Conservation (phyloP, 2,329 filamentous ascomycete species). For the Ophiocordyceps sinensis region DNA sequence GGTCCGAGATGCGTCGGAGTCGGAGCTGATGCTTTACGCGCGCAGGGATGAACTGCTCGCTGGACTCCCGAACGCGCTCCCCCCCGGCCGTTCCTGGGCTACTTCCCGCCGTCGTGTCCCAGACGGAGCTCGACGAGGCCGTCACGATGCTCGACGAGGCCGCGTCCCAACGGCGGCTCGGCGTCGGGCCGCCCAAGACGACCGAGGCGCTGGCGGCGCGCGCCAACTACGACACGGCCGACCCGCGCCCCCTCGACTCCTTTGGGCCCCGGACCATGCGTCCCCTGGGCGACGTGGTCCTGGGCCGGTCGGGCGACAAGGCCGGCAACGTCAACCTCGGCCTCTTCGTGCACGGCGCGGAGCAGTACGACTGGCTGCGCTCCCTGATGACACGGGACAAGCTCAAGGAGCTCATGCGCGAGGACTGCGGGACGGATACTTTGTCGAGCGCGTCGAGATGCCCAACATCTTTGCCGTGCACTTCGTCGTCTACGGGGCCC, state of each 20-base stretch:
- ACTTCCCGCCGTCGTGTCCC: slow-evolving; percentile 11
- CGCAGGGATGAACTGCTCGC: slow-evolving; percentile 25
- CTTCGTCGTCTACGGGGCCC: slow-evolving; percentile 32
- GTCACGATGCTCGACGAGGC: no score
- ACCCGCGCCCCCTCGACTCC: slow-evolving; percentile 1
- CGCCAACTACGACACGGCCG: slow-evolving; percentile 9
- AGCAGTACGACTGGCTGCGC: slow-evolving; percentile 31
- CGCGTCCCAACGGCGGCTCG: no score
- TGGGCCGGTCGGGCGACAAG: slow-evolving; percentile 24
- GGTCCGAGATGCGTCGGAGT: no score
- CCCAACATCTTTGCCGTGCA: slow-evolving; percentile 29
- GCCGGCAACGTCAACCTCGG: slow-evolving; percentile 28
- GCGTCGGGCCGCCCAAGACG: slow-evolving; percentile 6
- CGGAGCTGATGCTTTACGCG: no score
- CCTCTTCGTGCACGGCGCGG: slow-evolving; percentile 26
- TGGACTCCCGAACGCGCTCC: slow-evolving; percentile 25
- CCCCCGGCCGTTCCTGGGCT: slow-evolving; percentile 9
- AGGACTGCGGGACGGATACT: slow-evolving; percentile 17
- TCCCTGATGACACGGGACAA: slow-evolving; percentile 23
- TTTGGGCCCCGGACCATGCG: slow-evolving; percentile 9
- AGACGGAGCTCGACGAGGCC: slow-evolving; percentile 16
- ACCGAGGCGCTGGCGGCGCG: slow-evolving; percentile 7
- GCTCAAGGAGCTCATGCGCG: slow-evolving; percentile 20
- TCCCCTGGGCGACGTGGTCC: slow-evolving; percentile 15
- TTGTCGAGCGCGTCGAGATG: slow-evolving; percentile 33